Conservation (phyloP, 257 asterid genomes). For the Jasminum sambac region DNA sequence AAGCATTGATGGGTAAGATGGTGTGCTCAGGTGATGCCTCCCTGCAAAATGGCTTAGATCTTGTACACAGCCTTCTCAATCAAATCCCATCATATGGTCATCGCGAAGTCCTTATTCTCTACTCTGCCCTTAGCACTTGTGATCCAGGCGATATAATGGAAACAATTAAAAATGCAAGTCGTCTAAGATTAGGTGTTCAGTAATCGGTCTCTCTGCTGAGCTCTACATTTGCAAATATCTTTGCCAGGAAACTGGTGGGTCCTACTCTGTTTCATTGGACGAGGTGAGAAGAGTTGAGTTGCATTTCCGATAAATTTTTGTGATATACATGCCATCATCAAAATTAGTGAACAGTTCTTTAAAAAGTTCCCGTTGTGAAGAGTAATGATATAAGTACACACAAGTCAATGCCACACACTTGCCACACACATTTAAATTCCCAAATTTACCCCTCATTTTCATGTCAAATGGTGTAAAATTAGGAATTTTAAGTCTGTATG, state of each 20-base stretch:
- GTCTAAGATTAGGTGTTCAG: slow-evolving; percentile 84
- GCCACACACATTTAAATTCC: too few species aligned
- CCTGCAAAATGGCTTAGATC: slow-evolving; percentile 89
- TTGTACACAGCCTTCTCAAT: slow-evolving; percentile 70
- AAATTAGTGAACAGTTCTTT: neutral
- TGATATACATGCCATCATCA: neutral
- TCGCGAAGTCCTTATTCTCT: slow-evolving; percentile 88
- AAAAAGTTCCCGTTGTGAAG: neutral
- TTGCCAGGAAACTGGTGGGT: slow-evolving; percentile 95
- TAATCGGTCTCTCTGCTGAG: slow-evolving; percentile 90
- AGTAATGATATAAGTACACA: too few species aligned
- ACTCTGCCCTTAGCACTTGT: slow-evolving; percentile 89
- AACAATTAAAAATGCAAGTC: slow-evolving; percentile 83
- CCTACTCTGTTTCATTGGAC: slow-evolving; percentile 75
- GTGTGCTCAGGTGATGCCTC: slow-evolving; percentile 92
- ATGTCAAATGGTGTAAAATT: too few species aligned
- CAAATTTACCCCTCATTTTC: too few species aligned
- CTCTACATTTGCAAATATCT: slow-evolving; percentile 84
- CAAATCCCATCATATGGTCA: slow-evolving; percentile 93
- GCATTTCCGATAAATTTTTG: slow-evolving; percentile 8
- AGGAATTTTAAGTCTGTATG: too few species aligned
- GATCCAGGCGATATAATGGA: slow-evolving; percentile 91
- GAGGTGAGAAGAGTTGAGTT: slow-evolving; percentile 98
- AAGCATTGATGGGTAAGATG: slow-evolving; percentile 90
- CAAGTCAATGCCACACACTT: too few species aligned